phyloP scores from a whole-genome alignment of 169 alveolate genomes.

The Cryptosporidium viatorum region DNA sequence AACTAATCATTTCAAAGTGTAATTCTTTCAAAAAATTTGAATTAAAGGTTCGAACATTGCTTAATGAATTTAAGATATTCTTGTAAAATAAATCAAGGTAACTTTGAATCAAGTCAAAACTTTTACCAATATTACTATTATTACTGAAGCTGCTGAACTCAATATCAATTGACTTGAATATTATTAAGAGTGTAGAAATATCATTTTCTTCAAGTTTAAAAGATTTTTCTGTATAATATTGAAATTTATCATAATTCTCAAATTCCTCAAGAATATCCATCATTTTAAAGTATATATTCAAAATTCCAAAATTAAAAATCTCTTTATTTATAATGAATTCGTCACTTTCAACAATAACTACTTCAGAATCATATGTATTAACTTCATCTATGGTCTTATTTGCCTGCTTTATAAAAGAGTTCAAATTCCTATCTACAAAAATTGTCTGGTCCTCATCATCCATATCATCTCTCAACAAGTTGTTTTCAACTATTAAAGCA shows the following conservation, averaged over 20 bases:
- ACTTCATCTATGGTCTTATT: not conserved
- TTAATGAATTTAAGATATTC: not conserved
- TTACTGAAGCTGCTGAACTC: constrained; percentile 6
- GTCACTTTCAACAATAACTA: not conserved
- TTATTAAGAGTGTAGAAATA: not conserved
- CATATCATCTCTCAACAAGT: not conserved
- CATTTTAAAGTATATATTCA: not conserved
- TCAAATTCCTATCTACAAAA: not conserved
- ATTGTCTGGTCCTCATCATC: not conserved
- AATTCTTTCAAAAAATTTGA: constrained; percentile 3
- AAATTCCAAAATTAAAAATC: not conserved
- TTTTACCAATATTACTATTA: no score
- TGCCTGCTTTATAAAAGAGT: not conserved
- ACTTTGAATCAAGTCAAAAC: not conserved
- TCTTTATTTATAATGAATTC: not conserved
- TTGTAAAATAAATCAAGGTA: constrained; percentile 8
- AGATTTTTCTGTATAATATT: not conserved
- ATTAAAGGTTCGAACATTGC: not conserved
- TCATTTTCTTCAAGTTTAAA: not conserved
- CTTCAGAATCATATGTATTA: not conserved
- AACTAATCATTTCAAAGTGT: constrained; percentile 26
- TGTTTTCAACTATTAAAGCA: constrained; percentile 17
- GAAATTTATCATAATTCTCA: not conserved
- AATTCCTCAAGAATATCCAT: not conserved
- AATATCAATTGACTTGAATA: constrained; percentile 40